Evolutionary conservation across 2,329 filamentous ascomycete genomes (phyloP).

Genomic region (Penicillium concentricum): DNA sequence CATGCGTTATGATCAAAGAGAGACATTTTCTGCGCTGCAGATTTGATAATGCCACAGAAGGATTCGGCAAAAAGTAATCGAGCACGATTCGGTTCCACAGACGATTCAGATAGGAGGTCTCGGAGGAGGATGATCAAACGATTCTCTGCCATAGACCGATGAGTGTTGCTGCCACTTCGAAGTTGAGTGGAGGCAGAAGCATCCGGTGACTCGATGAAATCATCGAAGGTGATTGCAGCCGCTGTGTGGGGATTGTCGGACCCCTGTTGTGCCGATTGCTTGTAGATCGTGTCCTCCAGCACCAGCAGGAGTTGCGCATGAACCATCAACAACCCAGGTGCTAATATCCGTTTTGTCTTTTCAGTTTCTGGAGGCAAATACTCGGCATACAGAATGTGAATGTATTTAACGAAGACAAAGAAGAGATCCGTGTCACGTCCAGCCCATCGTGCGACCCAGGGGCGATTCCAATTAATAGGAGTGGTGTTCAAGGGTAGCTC

Average conservation of each 20-base stretch:
- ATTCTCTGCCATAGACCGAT: conserved; percentile 85
- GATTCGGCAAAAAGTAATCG: conserved; percentile 73
- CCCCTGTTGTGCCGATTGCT: conserved; percentile 56
- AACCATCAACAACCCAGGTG: conserved; percentile 75
- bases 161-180: conserved; percentile 63
- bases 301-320: conserved; percentile 78
- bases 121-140: conserved; percentile 77
- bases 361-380: conserved; percentile 60
- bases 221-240: conserved; percentile 63
- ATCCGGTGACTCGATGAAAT: conserved; percentile 64
- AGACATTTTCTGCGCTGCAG: conserved; percentile 71
- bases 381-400: conserved; percentile 74
- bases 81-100: conserved; percentile 52
- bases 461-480: conserved; percentile 78
- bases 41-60: conserved; percentile 71
- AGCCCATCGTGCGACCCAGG: conserved; percentile 82
- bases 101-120: conserved; percentile 69
- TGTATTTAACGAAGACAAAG: conserved; percentile 89
- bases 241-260: conserved; percentile 46
- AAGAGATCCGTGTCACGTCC: conserved; percentile 86
- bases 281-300: conserved; percentile 79
- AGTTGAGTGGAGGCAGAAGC: conserved; percentile 63
- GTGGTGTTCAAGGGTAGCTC: conserved; percentile 67
- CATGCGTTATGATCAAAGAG: conserved; percentile 80
- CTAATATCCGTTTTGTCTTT: conserved; percentile 59